Conservation (phyloP, 495 filamentous ascomycete species). For the Daldinia bambusicola region DNA sequence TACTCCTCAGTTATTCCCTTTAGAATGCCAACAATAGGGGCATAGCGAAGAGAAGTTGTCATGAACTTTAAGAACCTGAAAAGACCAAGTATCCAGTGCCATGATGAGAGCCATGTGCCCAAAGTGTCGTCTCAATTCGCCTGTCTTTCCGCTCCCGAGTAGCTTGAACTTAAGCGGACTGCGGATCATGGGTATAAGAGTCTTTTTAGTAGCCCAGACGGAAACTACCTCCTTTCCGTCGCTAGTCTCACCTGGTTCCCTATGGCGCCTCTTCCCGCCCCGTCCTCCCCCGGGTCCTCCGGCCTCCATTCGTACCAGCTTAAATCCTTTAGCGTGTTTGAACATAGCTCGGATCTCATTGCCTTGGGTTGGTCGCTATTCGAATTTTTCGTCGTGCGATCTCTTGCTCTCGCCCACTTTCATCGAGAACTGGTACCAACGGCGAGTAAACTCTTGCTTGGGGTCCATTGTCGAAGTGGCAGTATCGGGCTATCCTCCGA, state of each 20-base stretch:
- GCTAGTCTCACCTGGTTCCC: background rate
- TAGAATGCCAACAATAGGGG: background rate
- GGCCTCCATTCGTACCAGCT: background rate
- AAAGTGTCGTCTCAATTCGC: background rate
- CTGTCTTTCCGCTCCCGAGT: background rate
- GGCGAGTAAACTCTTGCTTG: background rate
- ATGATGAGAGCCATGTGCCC: background rate
- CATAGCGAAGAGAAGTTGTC: background rate
- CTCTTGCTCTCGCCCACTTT: background rate
- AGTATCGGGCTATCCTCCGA: background rate
- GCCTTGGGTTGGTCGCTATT: background rate
- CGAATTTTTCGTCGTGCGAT: background rate
- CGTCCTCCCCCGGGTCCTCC: background rate
- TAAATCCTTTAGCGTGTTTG: background rate
- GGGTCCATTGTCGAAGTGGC: background rate
- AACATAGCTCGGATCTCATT: background rate
- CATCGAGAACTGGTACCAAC: background rate
- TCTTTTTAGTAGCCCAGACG: background rate
- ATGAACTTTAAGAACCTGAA: background rate
- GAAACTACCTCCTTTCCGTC: background rate
- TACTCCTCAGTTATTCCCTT: no score
- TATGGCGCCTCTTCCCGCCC: background rate
- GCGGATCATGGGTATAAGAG: background rate
- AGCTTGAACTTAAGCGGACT: conserved; percentile 1
- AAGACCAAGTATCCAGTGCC: background rate